These are phyloP conservation scores for Dipodascus geniculatus DNA, from an alignment of 805 yeast species.

Conservation along the genomic window DNA sequence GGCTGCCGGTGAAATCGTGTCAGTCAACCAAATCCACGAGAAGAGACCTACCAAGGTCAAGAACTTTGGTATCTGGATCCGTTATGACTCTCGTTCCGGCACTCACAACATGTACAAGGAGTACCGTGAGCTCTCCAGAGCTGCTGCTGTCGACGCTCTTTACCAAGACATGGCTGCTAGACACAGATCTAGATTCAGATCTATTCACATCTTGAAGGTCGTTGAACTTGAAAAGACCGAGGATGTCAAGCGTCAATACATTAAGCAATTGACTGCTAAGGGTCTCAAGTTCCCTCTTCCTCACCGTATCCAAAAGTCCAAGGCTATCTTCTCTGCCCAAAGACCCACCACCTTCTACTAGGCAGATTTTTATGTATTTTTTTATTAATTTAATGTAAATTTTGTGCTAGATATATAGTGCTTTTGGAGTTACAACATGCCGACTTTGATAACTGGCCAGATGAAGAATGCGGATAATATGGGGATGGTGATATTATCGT, in stretches of 20 bases:
- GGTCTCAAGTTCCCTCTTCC: conserved; percentile 99
- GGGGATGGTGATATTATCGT: conserved; percentile 93
- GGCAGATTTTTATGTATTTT: conserved; percentile 16
- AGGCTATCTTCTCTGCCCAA: conserved; percentile 77
- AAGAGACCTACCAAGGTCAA: conserved; percentile 97
- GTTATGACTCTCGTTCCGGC: conserved; percentile 99
- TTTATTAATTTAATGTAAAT: conserved; percentile 1
- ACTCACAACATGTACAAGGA: conserved; percentile 99
- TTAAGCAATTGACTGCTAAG: conserved; percentile 90
- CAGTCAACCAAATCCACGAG: conserved; percentile 85
- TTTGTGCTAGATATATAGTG: conserved; percentile 1
- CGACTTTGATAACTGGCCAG: conserved; percentile 32
- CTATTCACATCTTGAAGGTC: conserved; percentile 98
- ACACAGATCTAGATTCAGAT: conserved; percentile 99
- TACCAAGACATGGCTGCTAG: conserved; percentile 99
- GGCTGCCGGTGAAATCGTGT: conserved; percentile 98
- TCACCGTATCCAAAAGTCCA: conserved; percentile 93
- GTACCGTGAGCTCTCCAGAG: conserved; percentile 99
- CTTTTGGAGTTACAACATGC: conserved; percentile 4
- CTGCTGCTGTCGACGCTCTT: conserved; percentile 95
- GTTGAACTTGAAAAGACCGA: conserved; percentile 96
- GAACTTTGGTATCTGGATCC: conserved; percentile 99
- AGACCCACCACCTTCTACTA: conserved; percentile 98
- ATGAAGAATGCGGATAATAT: conserved; percentile 65
- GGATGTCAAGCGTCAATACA: conserved; percentile 98